Base-by-base conservation (phyloP, 345 rosid genomes). In the Eucalyptus sideroxylon region DNA sequence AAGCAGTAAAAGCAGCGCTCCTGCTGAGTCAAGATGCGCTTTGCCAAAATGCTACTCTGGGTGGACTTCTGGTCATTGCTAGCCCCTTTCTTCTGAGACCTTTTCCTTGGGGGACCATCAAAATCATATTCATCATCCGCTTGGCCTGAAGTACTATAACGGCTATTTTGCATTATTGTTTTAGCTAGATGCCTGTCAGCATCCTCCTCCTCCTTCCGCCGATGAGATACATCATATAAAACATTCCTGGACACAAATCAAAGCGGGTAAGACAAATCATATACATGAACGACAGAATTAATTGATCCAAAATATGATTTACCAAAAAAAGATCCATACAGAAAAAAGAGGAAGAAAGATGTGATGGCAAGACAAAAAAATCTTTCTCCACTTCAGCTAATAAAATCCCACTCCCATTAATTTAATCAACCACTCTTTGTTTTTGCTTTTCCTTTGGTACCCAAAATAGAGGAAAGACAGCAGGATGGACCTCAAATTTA, bases 121-220 rank as follows among this genome's bases (percentile, higher is more conserved):
- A 91, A 98, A 92, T 97, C 99, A 91, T 97, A 96, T 89, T 97
- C 99, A 93, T 96, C 98, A 91, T 98, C 99, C 59, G 96, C 97
- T 91, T 90, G 95, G 87, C 97, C 96, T 40, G 96, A 91, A 90
- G 95, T 89, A 90, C 94, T 96, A 91, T 91, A 96, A 87, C 89
- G 94, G 90, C 94, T 98, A 92, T 95, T 97, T 89, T 93, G 96
- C 91, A 94, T 93, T 89, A 98, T 97, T 89, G 92, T 96, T 88
- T 89, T 93, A 50, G 99, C 99, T 89, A 97, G 90, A 93, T 96
- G 94, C 94, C 72, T 92, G 94, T 97, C 99, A 23, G 96, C 94
- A 89, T 96, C 95, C 50, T 96, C 99, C 37, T 96, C 96, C 55
- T 92, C 91, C 50, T 94, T 93, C 94, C 90, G 94, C 82, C 88